phyloP scores from a whole-genome alignment of 345 rosid species.

The Psidium friedrichsthalianum region DNA sequence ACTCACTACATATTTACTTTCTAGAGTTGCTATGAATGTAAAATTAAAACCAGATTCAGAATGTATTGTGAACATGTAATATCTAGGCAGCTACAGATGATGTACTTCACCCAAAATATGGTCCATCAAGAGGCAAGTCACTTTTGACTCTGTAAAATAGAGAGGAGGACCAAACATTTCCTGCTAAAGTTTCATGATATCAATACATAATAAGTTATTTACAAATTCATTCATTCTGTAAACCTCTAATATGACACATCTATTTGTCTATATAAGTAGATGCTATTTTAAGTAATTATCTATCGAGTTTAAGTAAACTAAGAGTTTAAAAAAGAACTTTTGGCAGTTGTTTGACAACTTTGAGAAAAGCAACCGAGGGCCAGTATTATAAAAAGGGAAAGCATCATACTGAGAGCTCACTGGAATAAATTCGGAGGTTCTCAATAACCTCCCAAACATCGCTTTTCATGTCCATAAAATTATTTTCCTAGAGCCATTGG shows the following conservation, averaged over 20 bases:
- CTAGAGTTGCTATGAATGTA: not conserved
- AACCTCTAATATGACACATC: not conserved
- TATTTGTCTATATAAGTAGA: not conserved
- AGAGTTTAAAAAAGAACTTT: not conserved
- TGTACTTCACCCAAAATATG: not conserved
- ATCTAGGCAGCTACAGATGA: not conserved
- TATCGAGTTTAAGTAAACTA: not conserved
- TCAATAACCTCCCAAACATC: not conserved
- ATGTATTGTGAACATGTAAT: not conserved
- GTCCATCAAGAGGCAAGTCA: not conserved
- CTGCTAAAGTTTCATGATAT: not conserved
- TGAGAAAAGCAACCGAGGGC: not conserved
- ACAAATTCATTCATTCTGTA: not conserved
- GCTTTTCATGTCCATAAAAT: not conserved
- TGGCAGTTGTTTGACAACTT: not conserved
- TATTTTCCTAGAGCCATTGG: not conserved
- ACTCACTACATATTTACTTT: not conserved
- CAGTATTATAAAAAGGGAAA: not conserved
- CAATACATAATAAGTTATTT: not conserved
- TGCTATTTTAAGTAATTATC: not conserved
- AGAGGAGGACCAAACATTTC: not conserved
- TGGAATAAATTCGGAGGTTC: not conserved
- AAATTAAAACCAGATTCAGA: not conserved
- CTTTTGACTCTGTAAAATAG: not conserved
- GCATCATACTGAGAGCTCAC: not conserved